Evolutionary conservation across 208 protist species (phyloP), one percentile per base, ranked within the genome.

Genomic region (Leishmania turanica): DNA sequence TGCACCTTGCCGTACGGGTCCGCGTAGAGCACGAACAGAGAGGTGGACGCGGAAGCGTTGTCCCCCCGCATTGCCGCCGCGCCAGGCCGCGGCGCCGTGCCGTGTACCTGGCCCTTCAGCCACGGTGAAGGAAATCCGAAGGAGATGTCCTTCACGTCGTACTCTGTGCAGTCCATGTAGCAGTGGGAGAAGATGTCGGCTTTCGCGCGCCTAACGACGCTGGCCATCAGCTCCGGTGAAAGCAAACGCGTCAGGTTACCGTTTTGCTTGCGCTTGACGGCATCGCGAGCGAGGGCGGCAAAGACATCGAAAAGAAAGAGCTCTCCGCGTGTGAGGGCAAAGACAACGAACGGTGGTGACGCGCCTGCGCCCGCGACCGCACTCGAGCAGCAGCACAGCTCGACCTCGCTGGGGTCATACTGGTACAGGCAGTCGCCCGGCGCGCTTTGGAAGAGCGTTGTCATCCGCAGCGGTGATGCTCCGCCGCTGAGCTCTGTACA

Each of bases 81-180:
- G 6, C 47, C 31, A 54, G 79, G 45, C 65, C 75, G 80, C 53
- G 53, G 80, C 9, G n/a, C 11, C 31, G 80, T 0, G 0, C 45
- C 8, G 31, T 64, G 19, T 2, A n/a, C 15, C 6, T 62, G 72
- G 9, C 40, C 54, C 13, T 65, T 54, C 1, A 65, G 56, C n/a
- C 40, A 65, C 0, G 60, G 62, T 0, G 80, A 54, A 21, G 34
- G 51, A 47, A 17, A 56, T 49, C 78, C 87, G 78, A 97, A 92
- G 34, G 84, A 75, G 60, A 96, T 92, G 65, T 92, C 84, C 17
- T 87, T 86, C 24, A 97, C 88, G 62, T 97, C 92, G 56, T 90
- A 87, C 85, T 97, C 92, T 7, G 82, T 87, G 40, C 85, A 87
- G 78, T 92, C 83, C 72, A 97, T 87, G 42, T 91, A 82, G 78